phyloP scores from a whole-genome alignment of 2,329 filamentous ascomycete genomes.

The Lecanicillium sp. region DNA sequence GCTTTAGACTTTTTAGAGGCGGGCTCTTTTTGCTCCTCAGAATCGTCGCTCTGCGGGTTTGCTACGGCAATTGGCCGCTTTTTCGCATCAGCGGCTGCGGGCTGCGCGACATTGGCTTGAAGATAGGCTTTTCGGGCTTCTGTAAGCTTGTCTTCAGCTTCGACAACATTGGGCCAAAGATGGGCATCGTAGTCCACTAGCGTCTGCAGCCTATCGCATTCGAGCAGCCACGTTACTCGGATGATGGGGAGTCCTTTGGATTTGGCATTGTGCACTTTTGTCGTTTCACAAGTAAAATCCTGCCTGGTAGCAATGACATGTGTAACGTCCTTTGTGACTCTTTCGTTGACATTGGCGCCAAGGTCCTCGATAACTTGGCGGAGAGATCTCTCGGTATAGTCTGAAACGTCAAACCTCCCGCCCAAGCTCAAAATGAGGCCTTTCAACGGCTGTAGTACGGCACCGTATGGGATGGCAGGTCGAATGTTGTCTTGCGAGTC shows the following conservation, averaged over 20 bases:
- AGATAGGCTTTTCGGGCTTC: constrained; percentile 16
- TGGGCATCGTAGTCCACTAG: constrained; percentile 17
- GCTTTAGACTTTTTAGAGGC: constrained; percentile 29
- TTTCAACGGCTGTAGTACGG: constrained; percentile 27
- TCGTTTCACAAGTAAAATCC: constrained; percentile 39
- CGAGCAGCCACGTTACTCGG: constrained; percentile 51
- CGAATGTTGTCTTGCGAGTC: constrained; percentile 9
- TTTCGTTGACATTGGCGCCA: constrained; percentile 1
- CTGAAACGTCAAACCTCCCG: constrained; percentile 48
- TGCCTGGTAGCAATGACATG: constrained; percentile 48
- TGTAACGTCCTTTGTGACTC: constrained; percentile 41
- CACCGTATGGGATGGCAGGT: constrained; percentile 5
- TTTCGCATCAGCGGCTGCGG: constrained; percentile 13
- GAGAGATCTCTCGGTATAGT: constrained; percentile 30
- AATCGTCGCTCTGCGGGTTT: constrained; percentile 15
- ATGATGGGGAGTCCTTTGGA: constrained; percentile 45
- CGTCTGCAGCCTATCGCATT: constrained; percentile 32
- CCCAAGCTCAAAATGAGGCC: constrained; percentile 47
- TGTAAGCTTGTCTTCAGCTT: constrained; percentile 14
- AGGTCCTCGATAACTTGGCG: constrained; percentile 4
- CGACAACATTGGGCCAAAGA: constrained; percentile 16
- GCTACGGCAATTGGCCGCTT: constrained; percentile 18
- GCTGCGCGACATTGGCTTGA: constrained; percentile 12
- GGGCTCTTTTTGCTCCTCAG: constrained; percentile 30
- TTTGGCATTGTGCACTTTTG: constrained; percentile 43